These are phyloP conservation scores for Jackrogersella multiformis DNA, from an alignment of 495 filamentous ascomycete genomes.

Conservation along the genomic window DNA sequence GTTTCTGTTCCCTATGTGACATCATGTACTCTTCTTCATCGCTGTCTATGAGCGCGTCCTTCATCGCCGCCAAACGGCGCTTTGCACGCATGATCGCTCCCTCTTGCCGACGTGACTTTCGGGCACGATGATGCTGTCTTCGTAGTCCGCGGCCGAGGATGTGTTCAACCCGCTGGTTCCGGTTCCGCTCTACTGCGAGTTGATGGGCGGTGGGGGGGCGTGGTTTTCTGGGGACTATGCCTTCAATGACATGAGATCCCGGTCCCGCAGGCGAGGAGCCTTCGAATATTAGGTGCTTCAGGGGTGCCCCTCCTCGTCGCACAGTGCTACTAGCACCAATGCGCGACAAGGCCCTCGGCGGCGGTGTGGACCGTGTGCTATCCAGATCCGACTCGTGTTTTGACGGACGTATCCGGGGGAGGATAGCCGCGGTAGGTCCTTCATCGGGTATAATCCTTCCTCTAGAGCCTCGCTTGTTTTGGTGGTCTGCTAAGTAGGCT, in stretches of 20 bases:
- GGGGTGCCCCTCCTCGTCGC: slow-evolving; percentile 56
- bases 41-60: slow-evolving; percentile 78
- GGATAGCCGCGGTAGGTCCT: slow-evolving; percentile 65
- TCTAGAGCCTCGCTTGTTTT: slow-evolving; percentile 55
- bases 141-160: slow-evolving; percentile 80
- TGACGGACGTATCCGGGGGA: slow-evolving; percentile 62
- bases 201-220: slow-evolving; percentile 93
- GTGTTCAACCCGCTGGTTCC: slow-evolving; percentile 86
- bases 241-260: slow-evolving; percentile 50
- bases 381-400: slow-evolving; percentile 68
- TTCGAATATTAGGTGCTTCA: slow-evolving; percentile 62
- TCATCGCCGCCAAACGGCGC: slow-evolving; percentile 70
- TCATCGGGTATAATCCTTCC: slow-evolving; percentile 57
- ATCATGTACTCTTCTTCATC: slow-evolving; percentile 71
- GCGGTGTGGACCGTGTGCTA: slow-evolving; percentile 66
- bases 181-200: slow-evolving; percentile 87
- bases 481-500: slow-evolving; percentile 58
- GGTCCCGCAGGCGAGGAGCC: slow-evolving; percentile 59
- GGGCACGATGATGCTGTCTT: slow-evolving; percentile 67
- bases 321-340: slow-evolving; percentile 51
- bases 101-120: slow-evolving; percentile 66
- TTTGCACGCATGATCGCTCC: slow-evolving; percentile 74
- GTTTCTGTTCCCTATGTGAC: slow-evolving; percentile 29
- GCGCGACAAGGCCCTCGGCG: slow-evolving; percentile 58
- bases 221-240: slow-evolving; percentile 60